Base-by-base conservation (phyloP, 331 rosid genomes). In the Saraca asoca region DNA sequence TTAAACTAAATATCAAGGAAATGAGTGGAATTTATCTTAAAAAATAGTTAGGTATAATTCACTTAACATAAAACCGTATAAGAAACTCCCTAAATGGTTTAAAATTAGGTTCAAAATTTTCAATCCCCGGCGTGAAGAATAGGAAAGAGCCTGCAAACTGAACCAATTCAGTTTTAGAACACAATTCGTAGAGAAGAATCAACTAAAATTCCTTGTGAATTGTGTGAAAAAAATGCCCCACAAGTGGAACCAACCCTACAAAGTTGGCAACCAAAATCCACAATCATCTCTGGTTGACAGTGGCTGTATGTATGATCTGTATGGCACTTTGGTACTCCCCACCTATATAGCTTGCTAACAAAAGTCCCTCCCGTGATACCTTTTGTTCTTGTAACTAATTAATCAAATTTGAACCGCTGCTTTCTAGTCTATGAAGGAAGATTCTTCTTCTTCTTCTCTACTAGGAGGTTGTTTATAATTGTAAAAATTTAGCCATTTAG, bases 141-240 rank as follows among this genome's bases (percentile, higher is more conserved):
- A 18, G 64, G 24, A 33, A 72, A 53, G 58, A 53, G 29, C 41
- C n/a, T 39, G 16, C 45, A 24, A 59, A 18, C 52, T 51, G 69
- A 16, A 62, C 12, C 43, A 1, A 15, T 6, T 20, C 12, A 17
- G 31, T 51, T 18, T 51, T 9, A 29, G 35, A 57, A 12, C 52
- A 53, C 56, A 62, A 19, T 9, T 53, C 50, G 18, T 5, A n/a
- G n/a, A n/a, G 15, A 18, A 44, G 7, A 52, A 35, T n/a, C 2
- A 48, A 46, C 10, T 6, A 7, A 62, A 51, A 13, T 9, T 17
- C 34, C 12, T 16, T 41, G 43, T 29, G 24, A 35, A 8, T 24
- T 24, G 31, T n/a, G 41, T 6, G 8, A 2, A 5, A 0, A 39
- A 39, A 29, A 45, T 13, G 8, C 46, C 33, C 33, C 5, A 44